phyloP scores from a whole-genome alignment of 192 early-diverging fungal species.

The Allomyces javanicus region DNA sequence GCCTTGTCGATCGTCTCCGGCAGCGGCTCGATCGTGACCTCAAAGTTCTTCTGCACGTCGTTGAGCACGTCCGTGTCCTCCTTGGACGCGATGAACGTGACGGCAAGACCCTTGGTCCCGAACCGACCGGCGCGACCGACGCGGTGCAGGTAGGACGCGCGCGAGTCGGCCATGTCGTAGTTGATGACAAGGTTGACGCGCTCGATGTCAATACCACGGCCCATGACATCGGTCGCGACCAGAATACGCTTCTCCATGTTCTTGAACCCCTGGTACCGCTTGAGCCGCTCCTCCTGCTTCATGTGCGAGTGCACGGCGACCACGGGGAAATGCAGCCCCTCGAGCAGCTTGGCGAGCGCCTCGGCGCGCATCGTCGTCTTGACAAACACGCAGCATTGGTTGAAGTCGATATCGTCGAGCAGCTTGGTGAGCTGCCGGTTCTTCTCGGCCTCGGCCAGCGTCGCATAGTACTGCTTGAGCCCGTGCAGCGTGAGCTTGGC shows the following conservation, averaged over 20 bases:
- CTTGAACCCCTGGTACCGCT: slow-evolving; percentile 86
- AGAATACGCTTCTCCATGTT: slow-evolving; percentile 82
- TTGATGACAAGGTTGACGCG: slow-evolving; percentile 98
- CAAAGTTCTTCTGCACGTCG: slow-evolving; percentile 80
- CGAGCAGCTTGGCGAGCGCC: slow-evolving; percentile 65
- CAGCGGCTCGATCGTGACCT: slow-evolving; percentile 77
- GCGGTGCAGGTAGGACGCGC: slow-evolving; percentile 84
- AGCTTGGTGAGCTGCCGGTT: slow-evolving; percentile 85
- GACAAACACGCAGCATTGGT: slow-evolving; percentile 95
- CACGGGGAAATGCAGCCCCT: slow-evolving; percentile 79
- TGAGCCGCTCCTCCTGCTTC: slow-evolving; percentile 83
- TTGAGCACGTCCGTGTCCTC: slow-evolving; percentile 59
- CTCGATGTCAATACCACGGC: slow-evolving; percentile 95
- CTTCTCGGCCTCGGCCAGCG: slow-evolving; percentile 65
- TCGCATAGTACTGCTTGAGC: slow-evolving; percentile 85
- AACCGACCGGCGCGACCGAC: slow-evolving; percentile 98
- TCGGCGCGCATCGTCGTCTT: slow-evolving; percentile 73
- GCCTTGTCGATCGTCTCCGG: slow-evolving; percentile 71
- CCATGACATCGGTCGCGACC: slow-evolving; percentile 94
- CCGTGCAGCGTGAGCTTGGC: slow-evolving; percentile 95
- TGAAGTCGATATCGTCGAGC: slow-evolving; percentile 87
- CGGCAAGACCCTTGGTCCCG: slow-evolving; percentile 93
- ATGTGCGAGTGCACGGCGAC: slow-evolving; percentile 83
- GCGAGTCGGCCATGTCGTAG: slow-evolving; percentile 84
- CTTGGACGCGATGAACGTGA: slow-evolving; percentile 76